Percentiles rank a stretch among this genome's conserved stretches.
Evolutionary conservation across 2,329 filamentous ascomycete species (phyloP).

Genomic region (Chaetomium sp.): DNA sequence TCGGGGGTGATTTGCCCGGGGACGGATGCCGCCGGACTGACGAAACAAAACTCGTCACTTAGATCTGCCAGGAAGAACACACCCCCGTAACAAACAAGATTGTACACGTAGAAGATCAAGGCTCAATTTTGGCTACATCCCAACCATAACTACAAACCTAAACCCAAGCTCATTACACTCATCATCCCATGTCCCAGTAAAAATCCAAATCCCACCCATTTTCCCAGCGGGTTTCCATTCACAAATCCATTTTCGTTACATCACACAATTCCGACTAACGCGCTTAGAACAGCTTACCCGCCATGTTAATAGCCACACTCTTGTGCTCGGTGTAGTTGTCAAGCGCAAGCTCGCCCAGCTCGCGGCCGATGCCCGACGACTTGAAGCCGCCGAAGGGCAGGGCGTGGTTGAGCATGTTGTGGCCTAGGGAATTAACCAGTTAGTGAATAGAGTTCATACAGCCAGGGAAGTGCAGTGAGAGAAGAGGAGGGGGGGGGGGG

Average conservation of each 20-base stretch:
- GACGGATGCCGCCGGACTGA: too few relatives aligned
- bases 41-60: too few relatives aligned
- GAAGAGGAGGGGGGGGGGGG: background rate
- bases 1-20: too few relatives aligned
- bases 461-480: background rate
- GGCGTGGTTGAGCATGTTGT: constrained; percentile 48
- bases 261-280: background rate
- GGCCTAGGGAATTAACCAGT: background rate
- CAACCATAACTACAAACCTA: too few relatives aligned
- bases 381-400: constrained; percentile 66
- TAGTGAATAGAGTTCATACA: background rate
- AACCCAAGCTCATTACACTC: too few relatives aligned
- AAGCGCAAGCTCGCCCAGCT: constrained; percentile 63
- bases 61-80: too few relatives aligned
- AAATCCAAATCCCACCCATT: too few relatives aligned
- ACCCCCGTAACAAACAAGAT: too few relatives aligned
- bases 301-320: constrained; percentile 52
- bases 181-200: too few relatives aligned
- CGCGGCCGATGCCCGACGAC: constrained; percentile 70
- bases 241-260: background rate
- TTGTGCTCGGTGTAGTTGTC: constrained; percentile 64
- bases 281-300: constrained; percentile 13
- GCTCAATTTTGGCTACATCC: too few relatives aligned
- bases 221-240: too few relatives aligned
- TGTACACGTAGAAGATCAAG: too few relatives aligned